Conservation (phyloP, 371 early-diverging fungal genomes). For the Basidiobolus meristosporus region DNA sequence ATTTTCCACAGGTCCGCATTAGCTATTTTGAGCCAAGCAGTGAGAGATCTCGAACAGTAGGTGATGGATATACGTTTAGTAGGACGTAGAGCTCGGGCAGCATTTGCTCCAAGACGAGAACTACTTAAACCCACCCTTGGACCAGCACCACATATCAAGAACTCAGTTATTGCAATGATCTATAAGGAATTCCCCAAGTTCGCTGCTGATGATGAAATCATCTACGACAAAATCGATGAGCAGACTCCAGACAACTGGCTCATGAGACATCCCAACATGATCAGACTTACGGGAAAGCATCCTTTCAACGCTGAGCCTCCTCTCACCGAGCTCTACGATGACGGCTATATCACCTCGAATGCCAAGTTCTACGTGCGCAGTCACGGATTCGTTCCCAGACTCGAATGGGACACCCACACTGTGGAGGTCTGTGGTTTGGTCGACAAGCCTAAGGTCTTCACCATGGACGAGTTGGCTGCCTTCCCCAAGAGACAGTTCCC, state of each 20-base stretch:
- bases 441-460: slow-evolving; percentile 15
- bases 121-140: not conserved
- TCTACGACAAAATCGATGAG: slow-evolving; percentile 10
- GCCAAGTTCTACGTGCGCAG: slow-evolving; percentile 49
- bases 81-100: not conserved
- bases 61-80: no score
- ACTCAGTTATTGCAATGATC: not conserved
- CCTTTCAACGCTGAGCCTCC: slow-evolving; percentile 33
- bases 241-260: slow-evolving; percentile 25
- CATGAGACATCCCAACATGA: slow-evolving; percentile 17
- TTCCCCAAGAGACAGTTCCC: slow-evolving; percentile 22
- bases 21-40: no score
- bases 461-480: slow-evolving; percentile 29
- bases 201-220: not conserved
- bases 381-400: slow-evolving; percentile 62
- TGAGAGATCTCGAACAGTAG: no score
- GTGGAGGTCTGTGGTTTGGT: slow-evolving; percentile 22
- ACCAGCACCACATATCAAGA: no score
- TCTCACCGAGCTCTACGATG: slow-evolving; percentile 13
- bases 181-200: not conserved
- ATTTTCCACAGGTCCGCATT: no score
- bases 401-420: slow-evolving; percentile 18
- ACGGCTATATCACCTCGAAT: slow-evolving; percentile 29
- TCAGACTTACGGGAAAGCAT: slow-evolving; percentile 26
- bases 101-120: not conserved